Evolutionary conservation across 2,329 filamentous ascomycete species (phyloP).

Genomic region (Aspergillus jensenii): DNA sequence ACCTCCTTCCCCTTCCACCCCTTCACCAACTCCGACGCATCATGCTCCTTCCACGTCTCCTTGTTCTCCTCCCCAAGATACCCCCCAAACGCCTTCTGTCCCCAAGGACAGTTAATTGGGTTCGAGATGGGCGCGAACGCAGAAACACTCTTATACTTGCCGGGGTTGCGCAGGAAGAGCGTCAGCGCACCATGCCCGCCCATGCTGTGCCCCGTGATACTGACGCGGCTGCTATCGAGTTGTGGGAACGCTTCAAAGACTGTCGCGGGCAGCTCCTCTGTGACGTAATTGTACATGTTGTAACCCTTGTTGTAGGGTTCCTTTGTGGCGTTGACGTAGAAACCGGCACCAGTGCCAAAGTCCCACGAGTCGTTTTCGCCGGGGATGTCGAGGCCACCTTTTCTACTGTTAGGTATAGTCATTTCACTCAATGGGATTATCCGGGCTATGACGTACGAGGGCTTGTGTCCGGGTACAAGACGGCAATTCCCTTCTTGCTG

Average conservation of each 20-base stretch:
- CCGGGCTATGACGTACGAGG: constrained; percentile 61
- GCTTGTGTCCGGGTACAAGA: constrained; percentile 93
- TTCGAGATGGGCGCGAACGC: constrained; percentile 91
- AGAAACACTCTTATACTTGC: constrained; percentile 82
- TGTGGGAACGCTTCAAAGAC: constrained; percentile 71
- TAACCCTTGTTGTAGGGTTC: constrained; percentile 76
- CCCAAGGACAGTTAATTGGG: constrained; percentile 84
- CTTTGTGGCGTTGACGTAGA: constrained; percentile 85
- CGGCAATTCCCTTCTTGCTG: constrained; percentile 76
- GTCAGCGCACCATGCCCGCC: constrained; percentile 94
- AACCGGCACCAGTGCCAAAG: constrained; percentile 88
- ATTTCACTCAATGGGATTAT: background rate
- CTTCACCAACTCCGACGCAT: constrained; percentile 86
- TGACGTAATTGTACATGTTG: constrained; percentile 92
- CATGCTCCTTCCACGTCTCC: constrained; percentile 81
- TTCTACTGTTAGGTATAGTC: background rate
- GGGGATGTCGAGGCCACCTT: constrained; percentile 71
- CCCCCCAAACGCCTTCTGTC: constrained; percentile 88
- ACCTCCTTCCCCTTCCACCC: constrained; percentile 69
- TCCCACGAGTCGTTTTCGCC: constrained; percentile 89
- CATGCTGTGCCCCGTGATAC: constrained; percentile 95
- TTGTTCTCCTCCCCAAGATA: constrained; percentile 78
- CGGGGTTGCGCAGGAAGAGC: constrained; percentile 82
- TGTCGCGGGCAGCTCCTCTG: constrained; percentile 76
- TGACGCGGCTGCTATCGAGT: constrained; percentile 70